phyloP scores from a whole-genome alignment of 2,329 filamentous ascomycete genomes.

The Aschersonia sp. region DNA sequence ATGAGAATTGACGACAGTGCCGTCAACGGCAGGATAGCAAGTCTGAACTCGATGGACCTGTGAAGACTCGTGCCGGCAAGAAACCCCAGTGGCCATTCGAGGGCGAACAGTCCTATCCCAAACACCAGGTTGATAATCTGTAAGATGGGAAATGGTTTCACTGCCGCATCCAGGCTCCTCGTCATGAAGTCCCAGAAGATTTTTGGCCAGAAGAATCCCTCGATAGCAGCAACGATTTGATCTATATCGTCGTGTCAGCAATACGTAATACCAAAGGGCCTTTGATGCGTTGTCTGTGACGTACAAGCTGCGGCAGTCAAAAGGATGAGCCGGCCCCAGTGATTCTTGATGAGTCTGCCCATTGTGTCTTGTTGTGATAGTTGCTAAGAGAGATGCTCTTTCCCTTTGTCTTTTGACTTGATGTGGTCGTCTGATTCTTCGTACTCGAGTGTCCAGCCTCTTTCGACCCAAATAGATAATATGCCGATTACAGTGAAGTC shows the following conservation, averaged over 20 bases:
- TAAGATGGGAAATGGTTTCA: constrained; percentile 75
- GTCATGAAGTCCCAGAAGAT: constrained; percentile 97
- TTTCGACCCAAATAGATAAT: no score
- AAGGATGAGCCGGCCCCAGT: constrained; percentile 91
- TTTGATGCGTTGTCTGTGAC: constrained; percentile 10
- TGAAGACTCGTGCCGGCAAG: constrained; percentile 68
- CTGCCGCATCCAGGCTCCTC: constrained; percentile 71
- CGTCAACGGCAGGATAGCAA: constrained; percentile 69
- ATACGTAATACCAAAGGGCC: not conserved
- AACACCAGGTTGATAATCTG: constrained; percentile 83
- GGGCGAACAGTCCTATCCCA: constrained; percentile 62
- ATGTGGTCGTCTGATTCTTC: not conserved
- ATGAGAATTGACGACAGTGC: constrained; percentile 61
- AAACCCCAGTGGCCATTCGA: constrained; percentile 78
- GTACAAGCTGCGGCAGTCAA: constrained; percentile 68
- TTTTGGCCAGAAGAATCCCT: constrained; percentile 96
- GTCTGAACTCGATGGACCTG: constrained; percentile 71
- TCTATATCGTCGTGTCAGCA: constrained; percentile 37
- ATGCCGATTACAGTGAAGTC: no score
- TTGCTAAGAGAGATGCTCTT: not conserved
- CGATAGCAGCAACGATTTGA: constrained; percentile 69
- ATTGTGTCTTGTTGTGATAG: constrained; percentile 33
- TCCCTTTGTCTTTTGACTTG: constrained; percentile 1
- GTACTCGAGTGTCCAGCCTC: no score
- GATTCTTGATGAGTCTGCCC: constrained; percentile 99